A percentile compares a stretch with the other conserved stretches of the same genome.
These are phyloP conservation scores for Phytophthora pistaciae DNA, from an alignment of 352 stramenopile genomes.

Conservation along the genomic window DNA sequence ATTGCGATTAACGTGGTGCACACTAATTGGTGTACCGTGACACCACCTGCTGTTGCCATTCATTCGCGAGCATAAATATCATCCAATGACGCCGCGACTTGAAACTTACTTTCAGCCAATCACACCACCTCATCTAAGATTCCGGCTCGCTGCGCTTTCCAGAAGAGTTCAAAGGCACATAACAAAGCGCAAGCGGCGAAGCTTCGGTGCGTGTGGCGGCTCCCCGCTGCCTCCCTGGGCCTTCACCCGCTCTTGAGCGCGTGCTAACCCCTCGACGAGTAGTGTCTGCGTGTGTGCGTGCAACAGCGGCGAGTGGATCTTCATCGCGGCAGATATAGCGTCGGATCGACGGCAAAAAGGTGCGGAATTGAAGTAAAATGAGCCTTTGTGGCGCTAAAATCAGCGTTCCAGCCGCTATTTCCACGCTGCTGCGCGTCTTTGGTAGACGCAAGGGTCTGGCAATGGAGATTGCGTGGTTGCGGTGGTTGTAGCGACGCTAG, in stretches of 20 bases:
- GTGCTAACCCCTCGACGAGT: background rate
- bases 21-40: constrained; percentile 3
- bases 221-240: background rate
- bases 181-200: constrained; percentile 29
- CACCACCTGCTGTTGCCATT: constrained; percentile 20
- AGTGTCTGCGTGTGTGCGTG: constrained; percentile 32
- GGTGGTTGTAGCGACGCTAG: background rate
- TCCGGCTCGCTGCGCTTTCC: constrained; percentile 11
- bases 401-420: constrained; percentile 5
- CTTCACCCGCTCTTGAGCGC: background rate
- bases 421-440: background rate
- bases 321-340: constrained; percentile 8
- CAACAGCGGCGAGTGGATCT: constrained; percentile 27
- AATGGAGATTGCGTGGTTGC: background rate
- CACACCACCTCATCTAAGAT: constrained; percentile 16
- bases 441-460: background rate
- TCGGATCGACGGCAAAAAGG: constrained; percentile 27
- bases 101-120: constrained; percentile 23
- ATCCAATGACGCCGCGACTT: constrained; percentile 12
- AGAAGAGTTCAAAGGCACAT: constrained; percentile 38
- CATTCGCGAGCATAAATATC: constrained; percentile 13
- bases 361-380: constrained; percentile 4
- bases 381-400: background rate
- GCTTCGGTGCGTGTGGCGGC: constrained; percentile 24
- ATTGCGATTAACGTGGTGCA: constrained; percentile 21